These are phyloP conservation scores for Cutaneotrichosporon cavernicola DNA, from an alignment of 1,284 basidiomycete genomes.

Conservation along the genomic window DNA sequence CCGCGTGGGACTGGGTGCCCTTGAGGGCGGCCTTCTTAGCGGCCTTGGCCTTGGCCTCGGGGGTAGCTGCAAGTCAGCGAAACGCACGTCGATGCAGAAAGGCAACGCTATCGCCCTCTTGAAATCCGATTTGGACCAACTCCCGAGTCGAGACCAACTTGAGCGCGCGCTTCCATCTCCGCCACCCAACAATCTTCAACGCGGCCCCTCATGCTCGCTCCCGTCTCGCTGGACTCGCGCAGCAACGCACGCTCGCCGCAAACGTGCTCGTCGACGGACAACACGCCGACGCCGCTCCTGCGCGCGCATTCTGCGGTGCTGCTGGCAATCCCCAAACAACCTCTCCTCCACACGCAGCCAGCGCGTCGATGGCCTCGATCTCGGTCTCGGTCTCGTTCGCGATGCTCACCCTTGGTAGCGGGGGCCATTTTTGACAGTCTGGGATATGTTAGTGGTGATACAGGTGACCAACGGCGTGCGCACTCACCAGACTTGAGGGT, in stretches of 20 bases:
- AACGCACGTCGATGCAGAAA: background rate
- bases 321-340: background rate
- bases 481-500: slow-evolving; percentile 7
- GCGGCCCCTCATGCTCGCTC: background rate
- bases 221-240: background rate
- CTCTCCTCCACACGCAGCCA: background rate
- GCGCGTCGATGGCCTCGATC: background rate
- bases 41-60: slow-evolving; percentile 79
- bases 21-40: slow-evolving; percentile 97
- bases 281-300: background rate
- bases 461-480: background rate
- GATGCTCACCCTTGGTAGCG: slow-evolving; percentile 9
- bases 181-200: slow-evolving; percentile 7
- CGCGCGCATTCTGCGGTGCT: background rate
- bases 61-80: slow-evolving; percentile 36
- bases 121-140: background rate
- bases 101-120: background rate
- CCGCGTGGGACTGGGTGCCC: slow-evolving; percentile 71
- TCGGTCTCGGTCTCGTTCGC: too few relatives aligned
- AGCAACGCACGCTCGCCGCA: background rate
- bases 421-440: slow-evolving; percentile 14
- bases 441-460: slow-evolving; percentile 1
- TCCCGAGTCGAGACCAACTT: background rate
- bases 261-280: background rate
- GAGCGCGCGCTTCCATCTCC: background rate